Evolutionary conservation across 305 asterid species (phyloP).

Genomic region (Fraxinus velutina): DNA sequence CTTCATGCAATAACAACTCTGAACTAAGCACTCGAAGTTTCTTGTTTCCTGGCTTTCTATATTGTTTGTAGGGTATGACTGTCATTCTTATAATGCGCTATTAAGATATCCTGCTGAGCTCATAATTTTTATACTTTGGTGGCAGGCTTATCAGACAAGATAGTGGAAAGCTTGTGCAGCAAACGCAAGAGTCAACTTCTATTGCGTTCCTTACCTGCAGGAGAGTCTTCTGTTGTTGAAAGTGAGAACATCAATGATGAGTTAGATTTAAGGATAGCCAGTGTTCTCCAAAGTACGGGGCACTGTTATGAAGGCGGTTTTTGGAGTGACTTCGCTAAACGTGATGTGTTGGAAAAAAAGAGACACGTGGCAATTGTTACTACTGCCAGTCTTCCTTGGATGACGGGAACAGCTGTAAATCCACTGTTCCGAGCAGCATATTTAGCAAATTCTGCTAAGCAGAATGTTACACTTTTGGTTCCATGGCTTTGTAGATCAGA

Average conservation of each 20-base stretch:
- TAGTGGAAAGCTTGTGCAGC: constrained; percentile 87
- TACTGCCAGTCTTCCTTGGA: constrained; percentile 99
- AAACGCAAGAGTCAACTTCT: constrained; percentile 72
- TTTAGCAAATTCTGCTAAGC: constrained; percentile 76
- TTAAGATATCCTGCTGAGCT: constrained; percentile 14
- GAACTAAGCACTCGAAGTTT: not conserved
- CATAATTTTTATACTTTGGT: constrained; percentile 19
- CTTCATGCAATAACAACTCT: not conserved
- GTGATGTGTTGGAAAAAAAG: constrained; percentile 47
- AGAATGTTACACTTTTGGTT: constrained; percentile 86
- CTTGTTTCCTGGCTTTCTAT: not conserved
- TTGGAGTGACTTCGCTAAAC: constrained; percentile 62
- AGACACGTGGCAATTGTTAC: constrained; percentile 97
- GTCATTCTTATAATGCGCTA: not conserved
- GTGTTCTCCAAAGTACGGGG: constrained; percentile 92
- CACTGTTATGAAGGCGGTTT: constrained; percentile 87
- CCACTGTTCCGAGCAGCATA: constrained; percentile 98
- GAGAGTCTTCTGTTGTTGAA: constrained; percentile 64
- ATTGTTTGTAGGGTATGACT: not conserved
- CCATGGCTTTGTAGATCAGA: constrained; percentile 97
- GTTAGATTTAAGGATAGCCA: constrained; percentile 80
- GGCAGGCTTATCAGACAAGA: constrained; percentile 85
- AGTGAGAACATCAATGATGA: constrained; percentile 69
- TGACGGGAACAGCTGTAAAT: constrained; percentile 99
- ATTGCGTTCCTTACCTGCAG: constrained; percentile 57